Base-by-base conservation (phyloP, 371 early-diverging fungal genomes). In the Syncephalastrum monosporum region DNA sequence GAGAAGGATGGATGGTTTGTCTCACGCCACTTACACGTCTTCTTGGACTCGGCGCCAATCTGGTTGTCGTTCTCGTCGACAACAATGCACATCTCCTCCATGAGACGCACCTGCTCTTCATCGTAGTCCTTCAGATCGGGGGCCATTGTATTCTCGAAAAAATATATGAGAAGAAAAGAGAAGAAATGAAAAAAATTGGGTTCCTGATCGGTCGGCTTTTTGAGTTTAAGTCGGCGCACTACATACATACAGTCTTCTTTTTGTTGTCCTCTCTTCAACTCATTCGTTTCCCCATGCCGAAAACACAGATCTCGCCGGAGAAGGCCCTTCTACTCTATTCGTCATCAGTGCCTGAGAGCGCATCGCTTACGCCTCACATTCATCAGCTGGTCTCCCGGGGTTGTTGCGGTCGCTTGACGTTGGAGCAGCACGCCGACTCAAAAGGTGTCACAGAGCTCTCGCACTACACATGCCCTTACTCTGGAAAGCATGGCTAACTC, bases 11-110 rank as follows among this genome's bases (percentile, higher is more conserved):
- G 7, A 27, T 27, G 27, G 2, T 33, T 7, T 29, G 4, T 3
- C 29, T 29, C 29, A 29, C 7, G 13, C n/a, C 29, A 69, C 88
- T 75, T 82, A 91, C 96, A 96, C 50, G 85, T 85, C 82, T 95
- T 94, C 71, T 98, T 98, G 60, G 90, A 75, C 57, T 87, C 94
- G 47, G 90, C 88, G 57, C 95, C 91, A 59, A 96, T 82, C 41
- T 83, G 74, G 29, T 81, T 78, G 74, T 98, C 98, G 57, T 95
- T 74, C 29, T 85, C 70, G 80, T 96, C 92, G 25, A 97, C 82
- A 16, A 96, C 77, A 64, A 98, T 98, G 84, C 97, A 97, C 92
- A 91, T 91, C 66, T 98, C 98, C 53, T 82, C 86, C 97, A 97
- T 97, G 45, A 98, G 88, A 53, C 92, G 89, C 62, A 90, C 92